phyloP scores from a whole-genome alignment of 2,329 filamentous ascomycete species.

The Aschersonia sp. region DNA sequence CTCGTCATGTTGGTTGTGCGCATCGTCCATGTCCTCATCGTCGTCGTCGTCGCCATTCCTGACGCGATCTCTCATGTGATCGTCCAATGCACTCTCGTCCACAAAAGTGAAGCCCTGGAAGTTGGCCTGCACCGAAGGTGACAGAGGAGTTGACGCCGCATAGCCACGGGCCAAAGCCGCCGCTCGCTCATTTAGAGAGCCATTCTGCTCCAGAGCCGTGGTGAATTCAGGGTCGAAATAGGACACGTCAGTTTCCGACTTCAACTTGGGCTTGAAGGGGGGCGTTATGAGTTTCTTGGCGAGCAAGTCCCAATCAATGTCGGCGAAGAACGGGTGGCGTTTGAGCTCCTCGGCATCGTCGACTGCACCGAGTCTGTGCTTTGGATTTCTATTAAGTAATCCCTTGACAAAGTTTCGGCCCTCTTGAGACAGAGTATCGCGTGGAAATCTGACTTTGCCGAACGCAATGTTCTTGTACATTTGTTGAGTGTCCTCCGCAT shows the following conservation, averaged over 20 bases:
- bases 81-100: conserved; percentile 90
- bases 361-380: conserved; percentile 81
- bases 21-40: conserved; percentile 50
- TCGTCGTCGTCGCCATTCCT: conserved; percentile 42
- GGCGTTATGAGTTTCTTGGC: conserved; percentile 85
- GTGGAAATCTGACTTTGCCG: conserved; percentile 91
- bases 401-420: conserved; percentile 98
- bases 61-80: conserved; percentile 51
- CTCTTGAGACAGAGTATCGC: conserved; percentile 86
- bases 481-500: conserved; percentile 96
- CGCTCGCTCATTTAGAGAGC: conserved; percentile 82
- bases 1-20: conserved; percentile 25
- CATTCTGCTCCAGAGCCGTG: conserved; percentile 75
- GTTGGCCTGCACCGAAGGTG: conserved; percentile 91
- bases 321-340: conserved; percentile 83
- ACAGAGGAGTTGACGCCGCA: conserved; percentile 80
- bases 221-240: conserved; percentile 99
- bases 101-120: conserved; percentile 98
- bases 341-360: conserved; percentile 91
- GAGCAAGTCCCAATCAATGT: conserved; percentile 84
- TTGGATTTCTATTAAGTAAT: conserved; percentile 89
- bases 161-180: conserved; percentile 76
- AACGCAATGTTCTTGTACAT: conserved; percentile 99
- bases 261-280: conserved; percentile 94
- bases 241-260: conserved; percentile 89